phyloP scores from a whole-genome alignment of 306 rosid genomes.

The Malus orientalis region DNA sequence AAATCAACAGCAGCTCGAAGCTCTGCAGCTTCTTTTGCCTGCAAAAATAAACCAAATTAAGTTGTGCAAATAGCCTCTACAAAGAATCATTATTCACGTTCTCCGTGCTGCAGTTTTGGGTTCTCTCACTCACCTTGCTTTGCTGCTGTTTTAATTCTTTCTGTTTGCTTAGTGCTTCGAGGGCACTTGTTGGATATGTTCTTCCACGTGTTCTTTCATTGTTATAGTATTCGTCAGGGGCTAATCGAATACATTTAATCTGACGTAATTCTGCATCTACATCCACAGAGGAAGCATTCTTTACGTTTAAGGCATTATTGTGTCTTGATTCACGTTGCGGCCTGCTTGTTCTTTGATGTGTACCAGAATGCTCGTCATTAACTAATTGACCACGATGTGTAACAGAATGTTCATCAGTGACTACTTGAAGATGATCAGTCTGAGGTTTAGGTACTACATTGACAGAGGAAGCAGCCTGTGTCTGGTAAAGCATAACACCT shows the following conservation, averaged over 20 bases:
- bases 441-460: background rate
- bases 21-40: conserved; percentile 20
- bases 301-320: background rate
- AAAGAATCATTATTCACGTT: background rate
- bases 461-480: conserved; percentile 18
- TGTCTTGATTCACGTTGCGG: conserved; percentile 13
- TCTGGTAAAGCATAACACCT: background rate
- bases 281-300: background rate
- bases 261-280: background rate
- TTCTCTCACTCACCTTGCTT: conserved; percentile 46
- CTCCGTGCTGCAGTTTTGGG: background rate
- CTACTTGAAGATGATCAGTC: background rate
- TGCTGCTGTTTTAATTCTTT: background rate
- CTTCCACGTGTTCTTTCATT: background rate
- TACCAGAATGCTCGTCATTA: background rate
- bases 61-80: conserved; percentile 3
- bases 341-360: background rate
- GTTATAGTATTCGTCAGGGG: background rate
- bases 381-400: too few relatives aligned
- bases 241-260: background rate
- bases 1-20: background rate
- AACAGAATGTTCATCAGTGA: background rate
- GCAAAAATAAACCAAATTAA: conserved; percentile 20
- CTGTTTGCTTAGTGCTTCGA: background rate
- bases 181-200: background rate